A percentile compares a stretch with the other conserved stretches of the same genome.
Evolutionary conservation across 1,284 basidiomycete species (phyloP).

Genomic region (Rhodotorula sp.): DNA sequence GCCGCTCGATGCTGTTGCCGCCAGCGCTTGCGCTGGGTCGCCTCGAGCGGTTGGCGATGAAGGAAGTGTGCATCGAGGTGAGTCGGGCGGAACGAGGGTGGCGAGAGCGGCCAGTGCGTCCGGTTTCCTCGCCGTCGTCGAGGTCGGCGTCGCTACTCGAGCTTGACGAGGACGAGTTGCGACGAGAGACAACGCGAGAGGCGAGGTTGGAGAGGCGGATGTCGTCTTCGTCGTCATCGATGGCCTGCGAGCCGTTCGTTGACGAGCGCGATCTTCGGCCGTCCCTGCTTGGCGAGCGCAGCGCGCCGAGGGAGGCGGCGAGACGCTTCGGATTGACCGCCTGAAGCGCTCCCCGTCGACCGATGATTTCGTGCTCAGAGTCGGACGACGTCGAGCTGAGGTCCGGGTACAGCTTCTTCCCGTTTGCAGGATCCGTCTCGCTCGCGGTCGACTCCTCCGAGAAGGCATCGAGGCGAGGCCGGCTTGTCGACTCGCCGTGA

Average conservation of each 20-base stretch:
- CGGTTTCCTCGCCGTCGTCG: constrained; percentile 5
- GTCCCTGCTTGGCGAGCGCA: not conserved
- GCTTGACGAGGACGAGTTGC: constrained; percentile 13
- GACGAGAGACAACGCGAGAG: not conserved
- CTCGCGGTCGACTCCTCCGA: constrained; percentile 32
- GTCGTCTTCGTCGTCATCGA: not conserved
- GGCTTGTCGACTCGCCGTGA: not conserved
- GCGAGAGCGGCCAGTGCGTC: not conserved
- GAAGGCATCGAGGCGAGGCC: constrained; percentile 22
- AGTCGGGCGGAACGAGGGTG: constrained; percentile 14
- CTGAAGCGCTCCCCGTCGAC: not conserved
- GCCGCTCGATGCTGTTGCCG: not conserved
- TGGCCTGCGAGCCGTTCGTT: constrained; percentile 1
- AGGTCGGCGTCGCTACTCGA: constrained; percentile 21
- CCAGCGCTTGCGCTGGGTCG: constrained; percentile 16
- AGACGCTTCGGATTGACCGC: constrained; percentile 11
- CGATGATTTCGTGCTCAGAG: constrained; percentile 19
- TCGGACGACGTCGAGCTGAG: constrained; percentile 29
- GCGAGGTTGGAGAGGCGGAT: not conserved
- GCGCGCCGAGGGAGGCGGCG: constrained; percentile 16
- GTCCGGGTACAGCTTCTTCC: constrained; percentile 13
- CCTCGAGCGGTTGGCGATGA: constrained; percentile 24
- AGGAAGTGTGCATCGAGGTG: constrained; percentile 18
- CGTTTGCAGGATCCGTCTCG: constrained; percentile 16
- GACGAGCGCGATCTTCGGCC: constrained; percentile 1